Conservation (phyloP, 2,329 filamentous ascomycete species). For the Colletotrichum sp. region DNA sequence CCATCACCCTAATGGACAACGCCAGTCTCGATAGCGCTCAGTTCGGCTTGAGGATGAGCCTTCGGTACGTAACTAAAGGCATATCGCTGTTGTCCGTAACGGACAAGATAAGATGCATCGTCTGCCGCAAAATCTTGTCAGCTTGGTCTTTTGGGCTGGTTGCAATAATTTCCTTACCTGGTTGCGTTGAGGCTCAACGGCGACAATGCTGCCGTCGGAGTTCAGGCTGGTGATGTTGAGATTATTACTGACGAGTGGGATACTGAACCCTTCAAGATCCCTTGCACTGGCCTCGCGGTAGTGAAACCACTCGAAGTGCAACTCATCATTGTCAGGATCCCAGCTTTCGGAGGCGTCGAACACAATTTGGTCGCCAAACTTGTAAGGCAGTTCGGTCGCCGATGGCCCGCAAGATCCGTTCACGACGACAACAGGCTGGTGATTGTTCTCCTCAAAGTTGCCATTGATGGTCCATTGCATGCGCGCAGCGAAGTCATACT, state of each 20-base stretch:
- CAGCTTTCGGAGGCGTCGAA: conserved; percentile 51
- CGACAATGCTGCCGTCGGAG: conserved; percentile 8
- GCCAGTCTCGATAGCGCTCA: background rate
- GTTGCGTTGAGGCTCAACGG: background rate
- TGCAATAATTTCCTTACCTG: background rate
- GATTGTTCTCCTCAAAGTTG: conserved; percentile 38
- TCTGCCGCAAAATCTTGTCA: conserved; percentile 40
- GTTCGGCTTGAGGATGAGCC: conserved; percentile 38
- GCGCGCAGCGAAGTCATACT: conserved; percentile 45
- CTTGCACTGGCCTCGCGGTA: conserved; percentile 37
- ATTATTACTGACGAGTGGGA: conserved; percentile 16
- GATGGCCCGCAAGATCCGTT: conserved; percentile 44
- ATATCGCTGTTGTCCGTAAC: conserved; percentile 47
- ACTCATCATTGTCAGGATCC: conserved; percentile 46
- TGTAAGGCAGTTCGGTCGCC: conserved; percentile 34
- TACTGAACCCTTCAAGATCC: background rate
- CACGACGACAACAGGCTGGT: conserved; percentile 48
- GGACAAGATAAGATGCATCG: conserved; percentile 53
- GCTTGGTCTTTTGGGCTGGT: background rate
- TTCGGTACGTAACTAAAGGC: conserved; percentile 48
- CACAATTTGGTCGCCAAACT: conserved; percentile 39
- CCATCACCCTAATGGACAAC: background rate
- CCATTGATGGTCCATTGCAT: conserved; percentile 40
- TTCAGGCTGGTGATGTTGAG: conserved; percentile 30
- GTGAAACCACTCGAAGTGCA: conserved; percentile 56